Evolutionary conservation across 75 land plant species (phyloP).

Genomic region (Selaginella moellendorffii): DNA sequence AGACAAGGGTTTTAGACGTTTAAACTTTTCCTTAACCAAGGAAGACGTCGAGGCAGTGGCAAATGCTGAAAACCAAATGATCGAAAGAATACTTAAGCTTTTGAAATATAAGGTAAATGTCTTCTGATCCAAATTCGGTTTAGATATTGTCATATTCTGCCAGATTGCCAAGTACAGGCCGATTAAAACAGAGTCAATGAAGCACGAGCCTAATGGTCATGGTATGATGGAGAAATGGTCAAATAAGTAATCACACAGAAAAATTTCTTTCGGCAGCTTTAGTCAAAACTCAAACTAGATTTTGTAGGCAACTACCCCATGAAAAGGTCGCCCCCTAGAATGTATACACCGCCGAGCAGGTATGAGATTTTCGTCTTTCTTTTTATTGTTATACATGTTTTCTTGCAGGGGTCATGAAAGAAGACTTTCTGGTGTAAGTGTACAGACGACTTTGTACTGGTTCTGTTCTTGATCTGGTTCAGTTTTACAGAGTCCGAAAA

Average conservation of each 20-base stretch:
- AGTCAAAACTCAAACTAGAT: too few relatives aligned
- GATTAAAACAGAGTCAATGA: neutral
- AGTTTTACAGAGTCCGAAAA: neutral
- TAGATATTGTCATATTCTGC: neutral
- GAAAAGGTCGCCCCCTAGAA: neutral
- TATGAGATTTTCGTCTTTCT: neutral
- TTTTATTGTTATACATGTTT: neutral
- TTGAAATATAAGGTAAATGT: slow-evolving; percentile 26
- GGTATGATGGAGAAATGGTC: neutral
- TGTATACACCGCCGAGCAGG: neutral
- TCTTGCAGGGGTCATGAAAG: neutral
- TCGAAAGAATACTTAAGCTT: slow-evolving; percentile 31
- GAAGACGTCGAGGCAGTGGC: slow-evolving; percentile 34
- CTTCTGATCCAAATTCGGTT: neutral
- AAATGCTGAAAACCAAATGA: slow-evolving; percentile 29
- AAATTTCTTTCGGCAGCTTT: neutral
- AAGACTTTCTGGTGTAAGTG: neutral
- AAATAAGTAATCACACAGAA: neutral
- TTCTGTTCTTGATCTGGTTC: neutral
- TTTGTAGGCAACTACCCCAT: neutral
- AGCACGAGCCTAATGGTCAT: neutral
- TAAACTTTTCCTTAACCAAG: slow-evolving; percentile 30
- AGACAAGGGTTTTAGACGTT: slow-evolving; percentile 33
- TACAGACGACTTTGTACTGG: neutral
- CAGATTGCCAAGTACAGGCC: neutral